Percentiles rank a stretch among this genome's conserved stretches.
Evolutionary conservation across 1,284 basidiomycete species (phyloP).

Genomic region (Trichosporon ovoides): DNA sequence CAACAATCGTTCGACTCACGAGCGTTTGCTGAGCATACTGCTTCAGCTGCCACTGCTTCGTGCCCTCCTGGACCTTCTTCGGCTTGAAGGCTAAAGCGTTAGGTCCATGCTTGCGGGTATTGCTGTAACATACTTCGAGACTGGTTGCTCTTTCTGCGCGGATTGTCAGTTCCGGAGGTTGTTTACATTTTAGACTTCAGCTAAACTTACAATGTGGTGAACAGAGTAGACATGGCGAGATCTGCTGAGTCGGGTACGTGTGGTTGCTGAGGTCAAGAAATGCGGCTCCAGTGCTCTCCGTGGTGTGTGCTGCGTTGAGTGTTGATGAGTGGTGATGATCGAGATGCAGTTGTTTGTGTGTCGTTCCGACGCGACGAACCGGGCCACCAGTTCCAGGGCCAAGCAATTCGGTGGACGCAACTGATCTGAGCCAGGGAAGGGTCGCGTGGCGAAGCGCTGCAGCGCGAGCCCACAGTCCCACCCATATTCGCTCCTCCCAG

Average conservation of each 20-base stretch:
- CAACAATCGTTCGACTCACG: constrained; percentile 52
- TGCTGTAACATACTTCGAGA: constrained; percentile 32
- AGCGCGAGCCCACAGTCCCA: background rate
- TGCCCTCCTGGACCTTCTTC: constrained; percentile 90
- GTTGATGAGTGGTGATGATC: background rate
- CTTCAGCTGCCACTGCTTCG: constrained; percentile 92
- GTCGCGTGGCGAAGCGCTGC: background rate
- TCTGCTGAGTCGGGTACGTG: background rate
- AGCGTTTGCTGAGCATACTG: constrained; percentile 96
- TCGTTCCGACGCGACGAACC: background rate
- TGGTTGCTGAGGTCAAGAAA: too few relatives aligned
- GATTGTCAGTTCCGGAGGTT: constrained; percentile 19
- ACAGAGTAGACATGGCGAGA: constrained; percentile 40
- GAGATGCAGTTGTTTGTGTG: constrained; percentile 1
- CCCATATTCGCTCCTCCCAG: background rate
- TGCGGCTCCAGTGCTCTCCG: too few relatives aligned
- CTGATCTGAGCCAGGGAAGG: background rate
- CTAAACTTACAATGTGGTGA: constrained; percentile 34
- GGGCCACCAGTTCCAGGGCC: background rate
- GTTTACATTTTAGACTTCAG: background rate
- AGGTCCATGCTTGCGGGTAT: background rate
- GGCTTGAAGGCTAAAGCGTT: constrained; percentile 72
- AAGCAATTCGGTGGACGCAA: background rate
- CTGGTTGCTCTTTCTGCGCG: constrained; percentile 37
- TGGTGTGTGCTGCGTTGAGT: background rate